Percentiles rank a stretch among this genome's conserved stretches.
phyloP scores from a whole-genome alignment of 2,329 filamentous ascomycete species.

The Chaetomiaceae sp. region DNA sequence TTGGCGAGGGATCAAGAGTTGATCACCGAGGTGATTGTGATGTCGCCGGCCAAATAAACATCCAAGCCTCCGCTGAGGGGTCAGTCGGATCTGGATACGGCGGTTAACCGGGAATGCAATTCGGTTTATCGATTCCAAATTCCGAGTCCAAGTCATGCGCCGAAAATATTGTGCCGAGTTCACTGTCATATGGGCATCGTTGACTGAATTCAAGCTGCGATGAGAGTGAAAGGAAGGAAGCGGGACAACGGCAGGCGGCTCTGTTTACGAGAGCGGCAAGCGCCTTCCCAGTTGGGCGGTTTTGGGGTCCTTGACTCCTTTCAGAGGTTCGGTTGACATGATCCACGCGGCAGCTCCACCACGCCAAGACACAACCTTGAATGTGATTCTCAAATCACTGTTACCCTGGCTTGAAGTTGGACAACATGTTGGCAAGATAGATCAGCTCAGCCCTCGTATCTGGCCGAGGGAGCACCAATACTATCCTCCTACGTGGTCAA shows the following conservation, averaged over 20 bases:
- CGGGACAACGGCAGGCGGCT: not conserved
- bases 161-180: no score
- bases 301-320: slow-evolving; percentile 4
- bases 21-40: not conserved
- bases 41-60: not conserved
- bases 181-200: no score
- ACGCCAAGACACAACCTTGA: no score
- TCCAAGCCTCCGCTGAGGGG: not conserved
- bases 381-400: no score
- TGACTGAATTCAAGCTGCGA: no score
- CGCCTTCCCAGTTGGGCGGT: slow-evolving; percentile 1
- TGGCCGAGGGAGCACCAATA: no score
- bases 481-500: no score
- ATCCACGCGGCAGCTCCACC: no score
- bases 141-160: not conserved
- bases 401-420: no score
- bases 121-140: not conserved
- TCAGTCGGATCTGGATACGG: not conserved
- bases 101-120: not conserved
- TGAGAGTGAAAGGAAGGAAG: not conserved
- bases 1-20: not conserved
- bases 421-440: no score
- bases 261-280: slow-evolving; percentile 9
- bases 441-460: no score
- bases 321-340: no score